phyloP scores from a whole-genome alignment of 2,329 filamentous ascomycete genomes.

The Blumeriella jaapii region DNA sequence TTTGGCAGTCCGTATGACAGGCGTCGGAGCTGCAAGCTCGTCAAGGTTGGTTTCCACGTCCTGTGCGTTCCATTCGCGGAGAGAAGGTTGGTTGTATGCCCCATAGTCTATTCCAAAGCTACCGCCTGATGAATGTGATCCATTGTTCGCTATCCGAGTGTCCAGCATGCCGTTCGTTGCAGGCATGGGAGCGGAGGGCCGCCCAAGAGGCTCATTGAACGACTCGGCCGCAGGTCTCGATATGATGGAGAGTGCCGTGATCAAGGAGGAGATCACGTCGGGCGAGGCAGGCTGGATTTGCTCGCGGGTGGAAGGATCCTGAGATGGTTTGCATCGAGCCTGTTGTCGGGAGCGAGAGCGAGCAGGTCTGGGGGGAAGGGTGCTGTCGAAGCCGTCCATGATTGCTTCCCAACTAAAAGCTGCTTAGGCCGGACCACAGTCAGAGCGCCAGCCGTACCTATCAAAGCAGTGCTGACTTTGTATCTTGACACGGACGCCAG shows the following conservation, averaged over 20 bases:
- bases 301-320: constrained; percentile 24
- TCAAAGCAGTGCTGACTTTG: constrained; percentile 5
- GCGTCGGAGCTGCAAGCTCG: constrained; percentile 51
- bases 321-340: constrained; percentile 23
- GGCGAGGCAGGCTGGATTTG: constrained; percentile 34
- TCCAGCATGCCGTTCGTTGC: constrained; percentile 21
- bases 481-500: no score
- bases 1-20: constrained; percentile 72
- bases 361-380: constrained; percentile 24
- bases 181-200: constrained; percentile 31
- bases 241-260: constrained; percentile 58
- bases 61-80: constrained; percentile 38
- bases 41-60: constrained; percentile 34
- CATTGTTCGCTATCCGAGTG: constrained; percentile 16
- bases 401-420: constrained; percentile 7
- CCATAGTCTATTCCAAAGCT: constrained; percentile 66
- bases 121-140: constrained; percentile 22
- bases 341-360: constrained; percentile 22
- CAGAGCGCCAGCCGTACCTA: constrained; percentile 9
- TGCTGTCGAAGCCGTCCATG: constrained; percentile 20
- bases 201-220: constrained; percentile 44
- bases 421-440: constrained; percentile 12
- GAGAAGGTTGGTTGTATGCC: constrained; percentile 42
- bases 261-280: constrained; percentile 58
- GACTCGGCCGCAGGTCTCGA: constrained; percentile 55